Evolutionary conservation across 2,329 filamentous ascomycete species (phyloP), one percentile per base, ranked within the genome.

Genomic region (Phaeomoniella chlamydospora): DNA sequence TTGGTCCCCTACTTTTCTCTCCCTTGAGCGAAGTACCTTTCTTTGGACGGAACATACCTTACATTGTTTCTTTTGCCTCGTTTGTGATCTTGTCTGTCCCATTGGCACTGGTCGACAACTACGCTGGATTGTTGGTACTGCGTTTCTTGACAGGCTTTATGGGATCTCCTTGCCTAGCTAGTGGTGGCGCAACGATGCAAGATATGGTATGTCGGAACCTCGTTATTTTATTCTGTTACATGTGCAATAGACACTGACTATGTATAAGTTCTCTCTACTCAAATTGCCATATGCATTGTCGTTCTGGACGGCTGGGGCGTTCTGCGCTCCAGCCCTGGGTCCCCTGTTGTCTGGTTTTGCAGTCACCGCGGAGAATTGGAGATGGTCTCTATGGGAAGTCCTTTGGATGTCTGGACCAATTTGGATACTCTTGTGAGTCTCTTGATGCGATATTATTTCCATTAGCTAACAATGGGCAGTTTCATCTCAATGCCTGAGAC

Each of bases 1-100:
- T 79, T 14, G 77, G 40, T 6, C 40, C 38, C 9, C 35, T 43
- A 46, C 41, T 83, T 15, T 80, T 72, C 55, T 72, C 72, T 0
- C 78, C 78, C 0, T 52, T 82, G 33, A 69, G 64, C 34, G 78
- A 82, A 54, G 71, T 82, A 17, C 74, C 77, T 0, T 49, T 64
- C 33, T 68, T 81, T 34, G 78, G 79, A 2, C 64, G 77, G 4
- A 81, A 75, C 45, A 70, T 72, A 1, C 68, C 78, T 5, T 82
- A 82, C 52, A 68, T 79, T 18, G 50, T 69, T 43, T 77, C 77
- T 9, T 77, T 82, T 58, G 68, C 70, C 39, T 58, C 81, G 18
- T 83, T 80, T 50, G 70, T 77, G 34, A 65, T 81, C 40, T 52
- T 83, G 10, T 72, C 68, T 3, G 65, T 82, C n/a, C 75, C 77